phyloP scores from a whole-genome alignment of 495 filamentous ascomycete genomes.

The Beverwykella pulmonaria region DNA sequence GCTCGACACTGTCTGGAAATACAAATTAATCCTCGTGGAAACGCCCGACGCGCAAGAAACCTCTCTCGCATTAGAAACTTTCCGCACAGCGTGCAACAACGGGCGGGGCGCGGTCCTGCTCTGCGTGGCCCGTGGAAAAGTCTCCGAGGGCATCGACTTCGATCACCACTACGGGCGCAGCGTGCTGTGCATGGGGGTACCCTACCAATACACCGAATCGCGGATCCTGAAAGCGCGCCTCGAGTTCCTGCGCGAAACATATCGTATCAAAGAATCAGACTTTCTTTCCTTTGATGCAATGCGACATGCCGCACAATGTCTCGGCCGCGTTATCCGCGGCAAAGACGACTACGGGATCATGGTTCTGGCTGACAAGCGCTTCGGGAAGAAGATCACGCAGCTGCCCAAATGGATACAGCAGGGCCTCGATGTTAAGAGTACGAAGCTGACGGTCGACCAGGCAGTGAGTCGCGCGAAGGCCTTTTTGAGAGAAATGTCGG shows the following conservation, averaged over 20 bases:
- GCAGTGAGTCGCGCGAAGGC: conserved; percentile 84
- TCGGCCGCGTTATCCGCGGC: conserved; percentile 91
- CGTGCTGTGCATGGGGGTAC: conserved; percentile 94
- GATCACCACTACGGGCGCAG: conserved; percentile 98
- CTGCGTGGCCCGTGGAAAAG: conserved; percentile 95
- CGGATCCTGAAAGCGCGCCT: conserved; percentile 94
- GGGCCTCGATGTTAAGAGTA: conserved; percentile 78
- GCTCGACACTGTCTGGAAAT: conserved; percentile 97
- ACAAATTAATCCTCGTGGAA: conserved; percentile 97
- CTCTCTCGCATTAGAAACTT: conserved; percentile 91
- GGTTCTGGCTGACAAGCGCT: conserved; percentile 92
- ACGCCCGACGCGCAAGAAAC: conserved; percentile 98
- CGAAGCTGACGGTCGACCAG: conserved; percentile 93
- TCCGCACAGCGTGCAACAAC: conserved; percentile 95
- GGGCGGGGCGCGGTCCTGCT: conserved; percentile 90
- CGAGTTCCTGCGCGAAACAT: conserved; percentile 94
- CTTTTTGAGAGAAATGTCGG: conserved; percentile 87
- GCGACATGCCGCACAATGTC: conserved; percentile 95
- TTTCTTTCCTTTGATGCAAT: conserved; percentile 99
- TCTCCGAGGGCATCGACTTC: conserved; percentile 97
- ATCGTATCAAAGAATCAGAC: conserved; percentile 95
- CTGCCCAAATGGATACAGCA: conserved; percentile 97
- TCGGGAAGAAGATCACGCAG: conserved; percentile 84
- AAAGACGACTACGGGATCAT: conserved; percentile 99
- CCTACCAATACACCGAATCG: conserved; percentile 98